Evolutionary conservation across 208 protist species (phyloP).

Genomic region (Acanthamoeba healyi): DNA sequence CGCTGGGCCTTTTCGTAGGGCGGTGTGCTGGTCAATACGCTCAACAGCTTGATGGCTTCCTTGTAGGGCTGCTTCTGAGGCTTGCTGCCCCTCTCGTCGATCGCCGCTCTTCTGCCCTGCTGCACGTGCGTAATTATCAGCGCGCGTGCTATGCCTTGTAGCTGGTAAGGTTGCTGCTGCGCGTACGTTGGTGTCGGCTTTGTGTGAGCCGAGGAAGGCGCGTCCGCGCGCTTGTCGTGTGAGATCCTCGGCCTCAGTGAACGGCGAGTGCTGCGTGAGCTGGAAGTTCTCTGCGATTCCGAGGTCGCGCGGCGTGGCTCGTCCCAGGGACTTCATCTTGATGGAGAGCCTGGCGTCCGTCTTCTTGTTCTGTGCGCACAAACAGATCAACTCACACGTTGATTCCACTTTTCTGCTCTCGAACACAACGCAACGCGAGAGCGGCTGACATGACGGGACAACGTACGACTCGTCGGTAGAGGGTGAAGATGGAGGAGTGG

Average conservation of each 20-base stretch:
- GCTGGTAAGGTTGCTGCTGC: neutral
- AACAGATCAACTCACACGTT: neutral
- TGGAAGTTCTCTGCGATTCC: conserved; percentile 39
- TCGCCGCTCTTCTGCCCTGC: neutral
- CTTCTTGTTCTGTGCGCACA: conserved; percentile 12
- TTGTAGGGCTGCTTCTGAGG: conserved; percentile 33
- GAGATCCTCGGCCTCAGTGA: neutral
- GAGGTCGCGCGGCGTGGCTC: conserved; percentile 23
- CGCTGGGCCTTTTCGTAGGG: conserved; percentile 40
- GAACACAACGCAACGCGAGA: too few relatives aligned
- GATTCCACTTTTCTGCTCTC: neutral
- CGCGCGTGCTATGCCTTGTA: too few relatives aligned
- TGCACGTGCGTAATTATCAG: neutral
- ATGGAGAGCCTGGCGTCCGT: conserved; percentile 13
- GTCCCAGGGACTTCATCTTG: conserved; percentile 38
- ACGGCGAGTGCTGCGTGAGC: conserved; percentile 21
- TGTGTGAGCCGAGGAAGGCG: conserved; percentile 39
- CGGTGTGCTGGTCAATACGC: neutral
- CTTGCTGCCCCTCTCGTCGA: neutral
- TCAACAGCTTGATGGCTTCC: conserved; percentile 27
- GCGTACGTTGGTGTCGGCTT: neutral
- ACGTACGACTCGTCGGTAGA: conserved; percentile 59
- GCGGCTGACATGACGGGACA: too few relatives aligned
- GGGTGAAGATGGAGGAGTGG: conserved; percentile 10
- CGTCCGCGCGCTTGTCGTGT: neutral